Evolutionary conservation across 192 early-diverging fungal genomes (phyloP).

Genomic region (Coemansia brasiliensis): DNA sequence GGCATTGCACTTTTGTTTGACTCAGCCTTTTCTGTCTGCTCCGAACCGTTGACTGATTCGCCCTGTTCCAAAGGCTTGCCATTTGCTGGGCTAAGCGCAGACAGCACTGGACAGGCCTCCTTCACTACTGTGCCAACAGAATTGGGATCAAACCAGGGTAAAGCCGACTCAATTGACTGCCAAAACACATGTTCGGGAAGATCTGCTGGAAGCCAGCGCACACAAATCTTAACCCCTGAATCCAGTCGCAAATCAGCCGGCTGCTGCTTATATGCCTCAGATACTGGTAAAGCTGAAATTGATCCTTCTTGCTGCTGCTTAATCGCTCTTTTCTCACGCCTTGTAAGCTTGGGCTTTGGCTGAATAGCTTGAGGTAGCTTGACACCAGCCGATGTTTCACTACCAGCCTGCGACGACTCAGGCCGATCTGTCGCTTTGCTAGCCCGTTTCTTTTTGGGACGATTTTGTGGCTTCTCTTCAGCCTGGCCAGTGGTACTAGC

Average conservation of each 20-base stretch:
- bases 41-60: neutral
- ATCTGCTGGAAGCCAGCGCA: slow-evolving; percentile 46
- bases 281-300: neutral
- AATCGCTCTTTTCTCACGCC: neutral
- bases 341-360: neutral
- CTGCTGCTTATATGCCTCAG: neutral
- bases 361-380: neutral
- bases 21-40: neutral
- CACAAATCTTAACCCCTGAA: slow-evolving; percentile 30
- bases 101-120: slow-evolving; percentile 11
- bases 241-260: neutral
- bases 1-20: neutral
- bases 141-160: slow-evolving; percentile 39
- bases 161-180: slow-evolving; percentile 34
- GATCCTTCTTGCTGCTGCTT: neutral
- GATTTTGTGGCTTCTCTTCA: no score
- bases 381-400: neutral
- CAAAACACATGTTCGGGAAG: slow-evolving; percentile 53
- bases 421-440: no score
- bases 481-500: no score
- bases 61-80: neutral
- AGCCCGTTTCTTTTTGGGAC: no score
- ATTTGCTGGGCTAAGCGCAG: neutral
- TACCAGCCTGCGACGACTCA: no score
- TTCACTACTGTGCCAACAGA: slow-evolving; percentile 9